Evolutionary conservation across 306 rosid species (phyloP).

Genomic region (Fragaria vesca): DNA sequence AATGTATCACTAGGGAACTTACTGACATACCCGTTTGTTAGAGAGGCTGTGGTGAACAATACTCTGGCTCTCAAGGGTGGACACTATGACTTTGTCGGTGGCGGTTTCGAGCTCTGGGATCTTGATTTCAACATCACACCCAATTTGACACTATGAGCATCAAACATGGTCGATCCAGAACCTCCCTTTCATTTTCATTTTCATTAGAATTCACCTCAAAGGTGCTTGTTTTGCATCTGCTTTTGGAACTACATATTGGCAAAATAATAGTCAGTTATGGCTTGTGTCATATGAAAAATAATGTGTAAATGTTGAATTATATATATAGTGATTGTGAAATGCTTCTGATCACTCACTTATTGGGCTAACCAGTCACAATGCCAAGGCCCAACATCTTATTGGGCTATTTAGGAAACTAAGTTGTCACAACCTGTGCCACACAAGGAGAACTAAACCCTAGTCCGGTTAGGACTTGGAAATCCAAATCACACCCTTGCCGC

Average conservation of each 20-base stretch:
- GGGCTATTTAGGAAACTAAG: background rate
- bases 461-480: background rate
- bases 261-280: slow-evolving; percentile 6
- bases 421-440: too few species aligned
- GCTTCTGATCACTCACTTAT: background rate
- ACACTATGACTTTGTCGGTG: slow-evolving; percentile 74
- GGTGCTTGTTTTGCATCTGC: background rate
- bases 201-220: background rate
- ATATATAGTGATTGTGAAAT: too few species aligned
- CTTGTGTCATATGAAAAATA: slow-evolving; percentile 1
- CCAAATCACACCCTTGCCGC: background rate
- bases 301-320: background rate
- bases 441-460: background rate
- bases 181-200: background rate
- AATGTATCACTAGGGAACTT: slow-evolving; percentile 87
- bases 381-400: too few species aligned
- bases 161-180: background rate
- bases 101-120: slow-evolving; percentile 79
- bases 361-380: too few species aligned
- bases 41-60: slow-evolving; percentile 55
- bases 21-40: slow-evolving; percentile 80
- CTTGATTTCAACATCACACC: slow-evolving; percentile 58
- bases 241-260: background rate
- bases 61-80: slow-evolving; percentile 69
- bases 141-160: slow-evolving; percentile 25